phyloP scores from a whole-genome alignment of 2,329 filamentous ascomycete species.

The Pseudocercospora fuligena region DNA sequence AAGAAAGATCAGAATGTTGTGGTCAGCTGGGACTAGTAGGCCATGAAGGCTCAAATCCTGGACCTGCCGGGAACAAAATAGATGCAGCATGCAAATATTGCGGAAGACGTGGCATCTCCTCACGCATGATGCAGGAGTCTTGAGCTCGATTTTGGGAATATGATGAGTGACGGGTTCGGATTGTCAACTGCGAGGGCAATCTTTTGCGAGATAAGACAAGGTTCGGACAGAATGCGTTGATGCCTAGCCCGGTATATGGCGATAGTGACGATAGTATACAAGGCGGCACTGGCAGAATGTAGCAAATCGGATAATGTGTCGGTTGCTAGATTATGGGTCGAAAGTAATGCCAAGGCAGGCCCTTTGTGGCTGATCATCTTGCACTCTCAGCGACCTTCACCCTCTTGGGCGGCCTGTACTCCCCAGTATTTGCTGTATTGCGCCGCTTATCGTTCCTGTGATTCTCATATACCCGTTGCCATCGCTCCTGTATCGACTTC shows the following conservation, averaged over 20 bases:
- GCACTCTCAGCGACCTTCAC: background rate
- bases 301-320: background rate
- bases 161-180: background rate
- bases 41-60: too few species aligned
- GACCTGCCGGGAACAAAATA: too few species aligned
- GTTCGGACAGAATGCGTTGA: background rate
- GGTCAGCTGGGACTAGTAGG: too few species aligned
- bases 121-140: too few species aligned
- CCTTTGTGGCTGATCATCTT: background rate
- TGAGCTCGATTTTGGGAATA: background rate
- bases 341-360: background rate
- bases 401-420: background rate
- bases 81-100: too few species aligned
- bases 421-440: background rate
- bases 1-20: too few species aligned
- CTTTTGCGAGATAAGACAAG: background rate
- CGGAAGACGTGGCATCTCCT: too few species aligned
- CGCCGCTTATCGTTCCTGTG: background rate
- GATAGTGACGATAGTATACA: background rate
- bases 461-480: constrained; percentile 18
- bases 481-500: constrained; percentile 21
- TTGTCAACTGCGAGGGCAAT: background rate
- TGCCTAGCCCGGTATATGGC: background rate
- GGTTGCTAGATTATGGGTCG: background rate
- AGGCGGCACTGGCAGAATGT: background rate